Conservation (phyloP, 257 asterid species). For the Nemophila menziesii region DNA sequence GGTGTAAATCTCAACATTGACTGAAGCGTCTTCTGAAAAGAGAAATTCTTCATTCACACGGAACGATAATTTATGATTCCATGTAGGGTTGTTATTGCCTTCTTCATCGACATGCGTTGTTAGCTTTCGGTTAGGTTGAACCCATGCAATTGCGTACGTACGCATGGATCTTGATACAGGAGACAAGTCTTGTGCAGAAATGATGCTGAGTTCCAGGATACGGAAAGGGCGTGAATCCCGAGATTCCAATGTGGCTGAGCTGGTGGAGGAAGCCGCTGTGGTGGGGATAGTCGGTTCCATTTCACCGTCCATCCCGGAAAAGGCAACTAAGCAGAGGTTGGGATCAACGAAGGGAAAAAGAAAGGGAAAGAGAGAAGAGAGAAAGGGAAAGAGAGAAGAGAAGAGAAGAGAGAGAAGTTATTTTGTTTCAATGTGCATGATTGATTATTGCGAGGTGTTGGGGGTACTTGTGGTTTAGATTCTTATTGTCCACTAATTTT, state of each 20-base stretch:
- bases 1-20: slow-evolving; percentile 50
- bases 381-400: background rate
- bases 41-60: slow-evolving; percentile 33
- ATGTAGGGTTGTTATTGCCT: slow-evolving; percentile 42
- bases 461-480: slow-evolving; percentile 3
- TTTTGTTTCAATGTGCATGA: slow-evolving; percentile 12
- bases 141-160: slow-evolving; percentile 51
- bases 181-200: slow-evolving; percentile 62
- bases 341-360: background rate
- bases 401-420: background rate
- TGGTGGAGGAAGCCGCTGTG: slow-evolving; percentile 34
- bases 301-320: slow-evolving; percentile 8
- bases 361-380: slow-evolving; percentile 3
- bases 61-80: slow-evolving; percentile 63
- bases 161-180: slow-evolving; percentile 51
- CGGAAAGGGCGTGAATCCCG: slow-evolving; percentile 4
- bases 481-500: slow-evolving; percentile 9
- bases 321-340: background rate
- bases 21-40: slow-evolving; percentile 21
- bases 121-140: slow-evolving; percentile 33
- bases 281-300: slow-evolving; percentile 34
- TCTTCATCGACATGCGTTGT: slow-evolving; percentile 40
- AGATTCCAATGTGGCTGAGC: slow-evolving; percentile 24
- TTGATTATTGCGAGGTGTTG: slow-evolving; percentile 1
- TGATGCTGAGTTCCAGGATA: slow-evolving; percentile 43